Evolutionary conservation across 2,329 filamentous ascomycete species (phyloP).

Genomic region (Trichoderma sp.): DNA sequence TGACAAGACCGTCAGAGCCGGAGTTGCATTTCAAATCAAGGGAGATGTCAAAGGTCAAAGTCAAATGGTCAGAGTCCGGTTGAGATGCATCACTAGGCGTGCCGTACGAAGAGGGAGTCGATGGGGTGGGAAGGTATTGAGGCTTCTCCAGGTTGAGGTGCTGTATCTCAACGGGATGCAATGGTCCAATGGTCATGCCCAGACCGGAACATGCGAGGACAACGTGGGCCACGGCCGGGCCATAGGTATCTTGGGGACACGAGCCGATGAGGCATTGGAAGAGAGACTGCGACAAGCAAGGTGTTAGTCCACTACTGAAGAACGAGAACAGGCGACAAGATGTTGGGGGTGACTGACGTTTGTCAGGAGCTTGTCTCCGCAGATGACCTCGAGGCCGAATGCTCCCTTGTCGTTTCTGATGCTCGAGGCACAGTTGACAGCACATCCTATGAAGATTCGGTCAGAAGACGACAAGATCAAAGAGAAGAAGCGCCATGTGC

Average conservation of each 20-base stretch:
- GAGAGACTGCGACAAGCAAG: constrained; percentile 25
- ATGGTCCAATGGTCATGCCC: constrained; percentile 28
- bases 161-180: constrained; percentile 33
- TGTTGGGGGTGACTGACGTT: not conserved
- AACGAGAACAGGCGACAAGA: not conserved
- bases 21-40: constrained; percentile 30
- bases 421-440: constrained; percentile 23
- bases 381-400: constrained; percentile 22
- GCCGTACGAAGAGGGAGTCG: constrained; percentile 3
- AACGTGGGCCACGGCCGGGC: constrained; percentile 29
- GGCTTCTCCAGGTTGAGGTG: constrained; percentile 18
- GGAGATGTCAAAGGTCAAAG: constrained; percentile 26
- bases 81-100: not conserved
- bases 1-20: constrained; percentile 34
- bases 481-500: too few relatives aligned
- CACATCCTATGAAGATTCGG: constrained; percentile 20
- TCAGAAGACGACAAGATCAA: not conserved
- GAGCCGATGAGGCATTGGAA: constrained; percentile 32
- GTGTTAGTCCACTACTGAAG: not conserved
- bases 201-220: constrained; percentile 28
- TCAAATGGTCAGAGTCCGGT: not conserved
- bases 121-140: constrained; percentile 13
- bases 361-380: constrained; percentile 21
- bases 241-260: constrained; percentile 31
- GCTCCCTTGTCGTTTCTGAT: constrained; percentile 21